Base-by-base conservation (phyloP, 2,329 filamentous ascomycete species). In the Venturiaceae sp. region DNA sequence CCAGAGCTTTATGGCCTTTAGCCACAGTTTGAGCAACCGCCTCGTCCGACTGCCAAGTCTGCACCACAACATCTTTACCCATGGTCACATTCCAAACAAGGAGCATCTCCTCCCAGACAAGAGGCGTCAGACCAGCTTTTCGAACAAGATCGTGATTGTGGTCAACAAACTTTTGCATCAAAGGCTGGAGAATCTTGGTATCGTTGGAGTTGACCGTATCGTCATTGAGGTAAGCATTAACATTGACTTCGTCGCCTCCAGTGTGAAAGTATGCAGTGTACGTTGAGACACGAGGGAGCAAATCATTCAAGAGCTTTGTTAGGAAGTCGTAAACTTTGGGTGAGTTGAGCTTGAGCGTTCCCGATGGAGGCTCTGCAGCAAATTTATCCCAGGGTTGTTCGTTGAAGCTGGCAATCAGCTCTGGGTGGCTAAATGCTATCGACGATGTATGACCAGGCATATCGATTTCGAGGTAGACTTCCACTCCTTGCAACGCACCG, bases 81-180 rank as follows among this genome's bases (percentile, higher is more conserved):
- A 95, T 74, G 0, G 81, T 87, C 50, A 94, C 74, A 67, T 92
- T 88, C 86, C 89, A 95, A 26, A 84, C 78, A 9, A 88, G 75
- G 1, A 90, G 76, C 79, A 94, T 90, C 71, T 95, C 91, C 70
- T 96, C 90, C 91, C 91, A 95, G 1, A 92, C 88, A 23, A 95
- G 75, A 0, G 90, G 89, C 5, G 80, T 81, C 55, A 95, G 73
- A 4, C 86, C 86, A 5, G 80, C 77, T 11, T 37, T 37, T 21
- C 58, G 58, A 19, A 94, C 77, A 50, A 84, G 82, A 32, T 72
- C 77, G 69, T 92, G 87, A 65, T 85, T 84, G 63, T 80, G 79
- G 68, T 88, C 81, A 62, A 95, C 76, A 68, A 95, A 90, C 59
- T 80, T 82, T 69, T 95, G 89, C 68, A 96, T 80, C 23, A 94